Base-by-base conservation (phyloP, 495 filamentous ascomycete genomes). In the Penicillium herquei region DNA sequence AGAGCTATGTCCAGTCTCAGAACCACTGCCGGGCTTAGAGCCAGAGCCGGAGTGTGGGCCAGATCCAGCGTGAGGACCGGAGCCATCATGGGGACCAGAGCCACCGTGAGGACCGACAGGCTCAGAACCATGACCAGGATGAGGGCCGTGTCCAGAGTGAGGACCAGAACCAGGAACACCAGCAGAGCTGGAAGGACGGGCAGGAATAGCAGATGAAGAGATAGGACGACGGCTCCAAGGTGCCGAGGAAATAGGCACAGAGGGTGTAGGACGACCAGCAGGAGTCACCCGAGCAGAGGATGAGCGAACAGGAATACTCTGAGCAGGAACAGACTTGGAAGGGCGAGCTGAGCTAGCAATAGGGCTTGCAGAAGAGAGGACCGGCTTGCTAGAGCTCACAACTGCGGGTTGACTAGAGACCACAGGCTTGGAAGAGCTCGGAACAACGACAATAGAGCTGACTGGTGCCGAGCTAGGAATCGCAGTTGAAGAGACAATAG, bases 341-440 rank as follows among this genome's bases (percentile, higher is more conserved):
- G 12, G 26, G 17, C 18, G 21, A 30, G 18, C 21, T 9, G 18
- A 30, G 43, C 43, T 46, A 31, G 43, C 17, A 14, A 26, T 13
- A 10, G 43, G 43, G 18, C 17, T 46, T 9, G 43, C 14, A 13
- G 43, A 30, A 34, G 30, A 16, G 21, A 26, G 2, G 2, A 26
- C 21, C 4, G 21, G 21, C 21, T 26, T 26, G 21, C 21, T 26
- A 26, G 21, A 26, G 21, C 4, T 26, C 34, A 37, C 8, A 9
- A 7, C 7, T 37, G 34, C 2, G 2, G 34, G 34, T 10, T 2
- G 2, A 37, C 9, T 37, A 6, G 12, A 1, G 21, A 7, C 12
- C 46, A 37, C 12, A 49, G 46, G 26, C 14, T 49, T 49, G 32
- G 46, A 43, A 18, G 40, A 49, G 45, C 45, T 48, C 32, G 45